phyloP scores from a whole-genome alignment of 495 filamentous ascomycete species.

The Aspergillus biplanus region DNA sequence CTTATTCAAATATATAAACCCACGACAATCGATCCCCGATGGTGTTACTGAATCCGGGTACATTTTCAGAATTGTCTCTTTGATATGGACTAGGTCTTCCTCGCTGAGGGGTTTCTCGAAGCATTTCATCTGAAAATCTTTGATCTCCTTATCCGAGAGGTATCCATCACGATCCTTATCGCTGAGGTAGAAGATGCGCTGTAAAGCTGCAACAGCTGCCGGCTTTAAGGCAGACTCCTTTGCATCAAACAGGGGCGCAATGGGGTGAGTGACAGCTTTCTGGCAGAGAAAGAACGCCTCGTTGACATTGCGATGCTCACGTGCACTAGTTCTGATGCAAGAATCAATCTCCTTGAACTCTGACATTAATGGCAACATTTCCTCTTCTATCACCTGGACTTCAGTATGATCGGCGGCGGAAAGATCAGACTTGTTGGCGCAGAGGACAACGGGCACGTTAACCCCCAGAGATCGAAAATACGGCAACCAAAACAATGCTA shows the following conservation, averaged over 20 bases:
- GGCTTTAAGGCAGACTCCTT: constrained; percentile 91
- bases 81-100: constrained; percentile 86
- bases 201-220: constrained; percentile 80
- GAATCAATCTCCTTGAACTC: constrained; percentile 99
- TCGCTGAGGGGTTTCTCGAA: constrained; percentile 81
- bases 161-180: constrained; percentile 97
- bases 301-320: constrained; percentile 93
- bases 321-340: constrained; percentile 92
- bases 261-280: constrained; percentile 97
- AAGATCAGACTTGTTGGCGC: constrained; percentile 95
- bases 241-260: constrained; percentile 93
- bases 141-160: constrained; percentile 85
- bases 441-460: constrained; percentile 96
- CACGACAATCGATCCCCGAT: constrained; percentile 75
- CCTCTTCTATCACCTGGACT: constrained; percentile 84
- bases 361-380: constrained; percentile 98
- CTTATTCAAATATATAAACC: constrained; percentile 90
- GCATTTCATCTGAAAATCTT: constrained; percentile 86
- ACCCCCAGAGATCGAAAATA: constrained; percentile 96
- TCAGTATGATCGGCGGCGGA: constrained; percentile 64
- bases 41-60: constrained; percentile 65
- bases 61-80: constrained; percentile 73
- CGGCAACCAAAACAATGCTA: constrained; percentile 96
- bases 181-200: constrained; percentile 90
- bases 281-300: constrained; percentile 98